Percentiles rank a stretch among this genome's conserved stretches.
These are phyloP conservation scores for Gossypium stocksii DNA, from an alignment of 345 rosid species.

Conservation along the genomic window DNA sequence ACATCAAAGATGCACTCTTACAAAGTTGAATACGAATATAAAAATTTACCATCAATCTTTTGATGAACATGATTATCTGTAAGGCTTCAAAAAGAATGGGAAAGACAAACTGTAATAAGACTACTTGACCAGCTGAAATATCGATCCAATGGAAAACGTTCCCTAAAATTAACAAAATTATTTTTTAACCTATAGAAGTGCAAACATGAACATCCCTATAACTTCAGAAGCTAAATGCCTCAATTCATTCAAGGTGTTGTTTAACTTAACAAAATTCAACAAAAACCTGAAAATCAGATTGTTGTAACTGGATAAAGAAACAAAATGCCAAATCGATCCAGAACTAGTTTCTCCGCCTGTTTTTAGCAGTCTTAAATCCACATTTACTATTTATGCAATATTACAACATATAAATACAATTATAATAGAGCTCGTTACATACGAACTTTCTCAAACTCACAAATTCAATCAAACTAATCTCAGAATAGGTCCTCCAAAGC, in stretches of 20 bases:
- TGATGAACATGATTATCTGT: background rate
- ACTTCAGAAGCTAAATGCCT: background rate
- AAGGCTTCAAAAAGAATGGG: background rate
- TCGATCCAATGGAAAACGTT: background rate
- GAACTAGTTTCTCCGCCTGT: background rate
- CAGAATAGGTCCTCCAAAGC: too few species aligned
- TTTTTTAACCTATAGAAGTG: background rate
- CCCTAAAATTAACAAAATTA: background rate
- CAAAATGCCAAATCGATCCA: background rate
- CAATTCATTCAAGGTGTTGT: background rate
- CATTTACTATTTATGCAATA: too few species aligned
- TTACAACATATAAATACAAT: too few species aligned
- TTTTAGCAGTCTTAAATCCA: constrained; percentile 2
- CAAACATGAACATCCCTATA: background rate
- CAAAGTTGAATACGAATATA: background rate
- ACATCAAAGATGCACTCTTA: background rate
- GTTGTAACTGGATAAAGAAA: background rate
- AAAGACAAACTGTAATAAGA: background rate
- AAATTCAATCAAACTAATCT: too few species aligned
- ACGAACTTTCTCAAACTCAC: too few species aligned
- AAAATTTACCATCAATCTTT: background rate
- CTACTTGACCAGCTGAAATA: background rate
- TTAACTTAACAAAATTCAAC: background rate
- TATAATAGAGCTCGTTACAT: too few species aligned
- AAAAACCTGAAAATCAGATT: background rate